phyloP scores from a whole-genome alignment of 2,329 filamentous ascomycete species.

The Arthroderma sp. region DNA sequence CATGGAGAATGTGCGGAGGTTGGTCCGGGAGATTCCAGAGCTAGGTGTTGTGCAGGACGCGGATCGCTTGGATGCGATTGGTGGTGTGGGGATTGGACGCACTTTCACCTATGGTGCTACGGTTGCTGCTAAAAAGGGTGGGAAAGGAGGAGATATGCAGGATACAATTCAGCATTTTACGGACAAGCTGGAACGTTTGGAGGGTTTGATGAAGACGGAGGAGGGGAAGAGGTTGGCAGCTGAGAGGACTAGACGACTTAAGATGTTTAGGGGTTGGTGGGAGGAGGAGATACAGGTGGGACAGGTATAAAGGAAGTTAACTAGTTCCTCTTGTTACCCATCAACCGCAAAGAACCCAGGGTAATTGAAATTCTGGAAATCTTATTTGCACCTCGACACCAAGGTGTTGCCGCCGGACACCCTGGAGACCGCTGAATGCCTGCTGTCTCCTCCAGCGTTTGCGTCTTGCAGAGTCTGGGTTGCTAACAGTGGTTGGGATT shows the following conservation, averaged over 20 bases:
- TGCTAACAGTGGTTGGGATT: neutral
- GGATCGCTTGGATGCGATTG: constrained; percentile 81
- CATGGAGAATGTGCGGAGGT: constrained; percentile 43
- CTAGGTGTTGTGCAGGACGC: constrained; percentile 82
- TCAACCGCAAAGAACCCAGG: neutral
- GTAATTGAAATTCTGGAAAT: neutral
- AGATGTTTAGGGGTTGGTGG: constrained; percentile 42
- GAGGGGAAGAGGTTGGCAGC: constrained; percentile 38
- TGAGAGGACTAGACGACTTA: constrained; percentile 36
- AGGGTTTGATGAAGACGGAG: constrained; percentile 49
- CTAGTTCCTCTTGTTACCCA: no score
- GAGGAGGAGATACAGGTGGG: constrained; percentile 29
- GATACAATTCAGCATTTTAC: constrained; percentile 62
- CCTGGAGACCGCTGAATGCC: constrained; percentile 6
- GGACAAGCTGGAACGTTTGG: constrained; percentile 58
- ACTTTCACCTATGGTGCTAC: constrained; percentile 56
- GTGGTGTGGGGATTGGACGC: constrained; percentile 69
- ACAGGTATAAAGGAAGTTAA: no score
- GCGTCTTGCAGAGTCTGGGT: neutral
- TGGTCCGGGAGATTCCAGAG: constrained; percentile 58
- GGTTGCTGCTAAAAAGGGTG: constrained; percentile 8
- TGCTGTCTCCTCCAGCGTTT: constrained; percentile 5
- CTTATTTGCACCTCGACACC: constrained; percentile 2
- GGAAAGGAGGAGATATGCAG: constrained; percentile 38
- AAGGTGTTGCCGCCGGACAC: constrained; percentile 5